Percentiles rank a stretch among this genome's conserved stretches.
phyloP scores from a whole-genome alignment of 768 basidiomycete species.

The Favolaschia claudopus region DNA sequence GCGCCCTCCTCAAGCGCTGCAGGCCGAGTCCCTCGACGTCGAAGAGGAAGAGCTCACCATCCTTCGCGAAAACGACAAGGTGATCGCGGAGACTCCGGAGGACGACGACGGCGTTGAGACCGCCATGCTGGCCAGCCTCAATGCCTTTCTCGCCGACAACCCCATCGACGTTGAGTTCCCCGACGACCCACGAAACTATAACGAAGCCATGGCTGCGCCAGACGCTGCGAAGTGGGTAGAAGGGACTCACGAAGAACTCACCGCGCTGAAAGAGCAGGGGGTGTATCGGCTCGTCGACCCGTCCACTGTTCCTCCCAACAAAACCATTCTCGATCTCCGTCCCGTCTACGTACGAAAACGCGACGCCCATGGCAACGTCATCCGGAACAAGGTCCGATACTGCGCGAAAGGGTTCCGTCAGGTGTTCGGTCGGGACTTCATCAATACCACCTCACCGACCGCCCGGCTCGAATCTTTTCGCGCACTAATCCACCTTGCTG shows the following conservation, averaged over 20 bases:
- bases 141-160: too few species aligned
- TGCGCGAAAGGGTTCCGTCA: slow-evolving; percentile 42
- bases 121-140: too few species aligned
- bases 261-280: slow-evolving; percentile 34
- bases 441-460: slow-evolving; percentile 33
- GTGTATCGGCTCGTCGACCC: slow-evolving; percentile 35
- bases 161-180: too few species aligned
- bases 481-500: slow-evolving; percentile 36
- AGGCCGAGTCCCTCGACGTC: too few species aligned
- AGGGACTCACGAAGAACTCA: slow-evolving; percentile 32
- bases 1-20: too few species aligned
- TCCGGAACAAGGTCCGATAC: slow-evolving; percentile 42
- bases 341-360: slow-evolving; percentile 39
- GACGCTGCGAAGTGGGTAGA: slow-evolving; percentile 24
- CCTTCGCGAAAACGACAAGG: too few species aligned
- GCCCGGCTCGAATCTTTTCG: slow-evolving; percentile 34
- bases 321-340: slow-evolving; percentile 40
- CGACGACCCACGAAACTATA: too few species aligned
- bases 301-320: slow-evolving; percentile 17
- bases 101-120: too few species aligned
- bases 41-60: too few species aligned
- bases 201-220: too few species aligned
- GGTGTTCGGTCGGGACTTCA: slow-evolving; percentile 33
- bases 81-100: too few species aligned
- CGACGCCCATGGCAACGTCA: slow-evolving; percentile 33